These are phyloP conservation scores for Centaurea solstitialis DNA, from an alignment of 129 eudicot species.

Conservation along the genomic window DNA sequence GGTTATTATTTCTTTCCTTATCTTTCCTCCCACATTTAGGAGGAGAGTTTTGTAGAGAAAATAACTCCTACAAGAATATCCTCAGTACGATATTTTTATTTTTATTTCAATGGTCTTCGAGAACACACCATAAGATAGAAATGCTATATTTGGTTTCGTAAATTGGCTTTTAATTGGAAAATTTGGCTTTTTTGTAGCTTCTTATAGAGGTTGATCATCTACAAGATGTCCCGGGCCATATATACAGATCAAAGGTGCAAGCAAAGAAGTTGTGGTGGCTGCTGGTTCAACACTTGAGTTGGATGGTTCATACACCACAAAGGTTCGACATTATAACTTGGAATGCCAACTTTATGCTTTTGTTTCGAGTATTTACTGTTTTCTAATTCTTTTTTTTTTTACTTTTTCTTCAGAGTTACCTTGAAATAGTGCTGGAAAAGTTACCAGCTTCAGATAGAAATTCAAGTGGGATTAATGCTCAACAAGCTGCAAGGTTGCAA, in stretches of 20 bases:
- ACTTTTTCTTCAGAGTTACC: conserved; percentile 68
- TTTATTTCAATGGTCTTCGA: too few species aligned
- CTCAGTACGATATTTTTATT: too few species aligned
- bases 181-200: conserved; percentile 51
- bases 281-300: conserved; percentile 85
- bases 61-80: too few species aligned
- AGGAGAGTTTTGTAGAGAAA: too few species aligned
- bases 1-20: too few species aligned
- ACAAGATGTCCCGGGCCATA: conserved; percentile 82
- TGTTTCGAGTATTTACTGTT: background rate
- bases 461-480: conserved; percentile 78
- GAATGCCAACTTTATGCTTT: background rate
- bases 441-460: conserved; percentile 68
- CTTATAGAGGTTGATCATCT: conserved; percentile 94
- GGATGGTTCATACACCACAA: conserved; percentile 94
- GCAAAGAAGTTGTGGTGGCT: conserved; percentile 76
- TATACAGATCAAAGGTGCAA: conserved; percentile 88
- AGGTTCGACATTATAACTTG: conserved; percentile 41
- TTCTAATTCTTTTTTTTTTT: background rate
- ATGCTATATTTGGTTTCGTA: background rate
- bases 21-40: too few species aligned
- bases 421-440: conserved; percentile 81
- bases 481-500: conserved; percentile 92
- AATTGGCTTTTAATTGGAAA: background rate
- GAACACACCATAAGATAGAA: too few species aligned